Conservation (phyloP, 495 filamentous ascomycete genomes). For the Lichenothelia convexa region DNA sequence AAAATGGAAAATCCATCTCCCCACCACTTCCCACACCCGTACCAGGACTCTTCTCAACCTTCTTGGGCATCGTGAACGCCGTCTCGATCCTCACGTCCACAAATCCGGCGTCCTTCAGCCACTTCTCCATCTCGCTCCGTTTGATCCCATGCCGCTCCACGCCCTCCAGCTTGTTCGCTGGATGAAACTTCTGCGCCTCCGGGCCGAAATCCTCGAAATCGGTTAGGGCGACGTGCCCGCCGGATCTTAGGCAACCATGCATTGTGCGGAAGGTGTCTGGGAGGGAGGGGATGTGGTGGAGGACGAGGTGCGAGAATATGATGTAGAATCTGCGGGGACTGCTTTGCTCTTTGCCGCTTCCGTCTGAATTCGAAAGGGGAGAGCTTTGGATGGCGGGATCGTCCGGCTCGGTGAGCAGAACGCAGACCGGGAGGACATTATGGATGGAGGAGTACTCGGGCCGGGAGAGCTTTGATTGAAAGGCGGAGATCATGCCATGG, state of each 20-base stretch:
- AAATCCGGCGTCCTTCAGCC: slow-evolving; percentile 30
- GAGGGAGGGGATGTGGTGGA: slow-evolving; percentile 35
- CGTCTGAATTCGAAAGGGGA: neutral
- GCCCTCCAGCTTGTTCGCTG: slow-evolving; percentile 29
- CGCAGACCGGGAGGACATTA: slow-evolving; percentile 14
- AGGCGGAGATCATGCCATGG: slow-evolving; percentile 33
- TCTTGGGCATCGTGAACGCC: slow-evolving; percentile 29
- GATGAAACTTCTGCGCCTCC: slow-evolving; percentile 32
- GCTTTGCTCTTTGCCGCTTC: too few species aligned
- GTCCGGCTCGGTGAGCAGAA: slow-evolving; percentile 19
- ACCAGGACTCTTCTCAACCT: slow-evolving; percentile 20
- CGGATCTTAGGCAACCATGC: slow-evolving; percentile 24
- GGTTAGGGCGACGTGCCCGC: slow-evolving; percentile 30
- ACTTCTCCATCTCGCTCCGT: slow-evolving; percentile 18
- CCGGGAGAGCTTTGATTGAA: slow-evolving; percentile 24
- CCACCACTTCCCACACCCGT: slow-evolving; percentile 13
- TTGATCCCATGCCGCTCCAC: slow-evolving; percentile 36
- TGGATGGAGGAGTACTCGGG: neutral
- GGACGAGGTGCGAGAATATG: slow-evolving; percentile 30
- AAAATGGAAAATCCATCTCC: slow-evolving; percentile 31
- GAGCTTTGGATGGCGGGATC: slow-evolving; percentile 13
- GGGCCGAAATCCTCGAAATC: slow-evolving; percentile 40
- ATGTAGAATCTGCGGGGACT: slow-evolving; percentile 34
- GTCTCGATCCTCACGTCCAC: slow-evolving; percentile 23
- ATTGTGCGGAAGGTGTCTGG: slow-evolving; percentile 22